phyloP scores from a whole-genome alignment of 371 early-diverging fungal genomes.

The Mucor mucedo region DNA sequence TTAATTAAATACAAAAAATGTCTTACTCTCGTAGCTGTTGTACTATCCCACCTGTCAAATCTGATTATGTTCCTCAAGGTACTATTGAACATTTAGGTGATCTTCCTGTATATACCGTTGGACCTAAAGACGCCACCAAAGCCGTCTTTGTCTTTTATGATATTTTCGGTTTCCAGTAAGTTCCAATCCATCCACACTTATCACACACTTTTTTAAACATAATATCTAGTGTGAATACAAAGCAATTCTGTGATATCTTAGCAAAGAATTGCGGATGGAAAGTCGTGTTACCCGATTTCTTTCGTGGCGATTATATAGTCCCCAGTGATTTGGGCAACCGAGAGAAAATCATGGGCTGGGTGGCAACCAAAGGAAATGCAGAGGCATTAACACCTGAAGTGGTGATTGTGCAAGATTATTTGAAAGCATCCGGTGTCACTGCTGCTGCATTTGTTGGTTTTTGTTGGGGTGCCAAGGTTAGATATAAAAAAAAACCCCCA shows the following conservation, averaged over 20 bases:
- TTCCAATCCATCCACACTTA: background rate
- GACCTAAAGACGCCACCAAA: slow-evolving; percentile 51
- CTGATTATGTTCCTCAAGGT: slow-evolving; percentile 62
- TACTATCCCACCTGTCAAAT: slow-evolving; percentile 63
- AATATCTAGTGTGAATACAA: slow-evolving; percentile 48
- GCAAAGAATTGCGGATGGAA: slow-evolving; percentile 59
- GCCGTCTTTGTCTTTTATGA: slow-evolving; percentile 56
- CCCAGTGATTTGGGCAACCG: slow-evolving; percentile 24
- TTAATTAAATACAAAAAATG: slow-evolving; percentile 34
- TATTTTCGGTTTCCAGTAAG: slow-evolving; percentile 53
- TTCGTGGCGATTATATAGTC: slow-evolving; percentile 56
- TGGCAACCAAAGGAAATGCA: slow-evolving; percentile 40
- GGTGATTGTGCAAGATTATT: slow-evolving; percentile 38
- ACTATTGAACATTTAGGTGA: slow-evolving; percentile 48
- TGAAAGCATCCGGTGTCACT: slow-evolving; percentile 47
- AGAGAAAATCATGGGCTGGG: slow-evolving; percentile 40
- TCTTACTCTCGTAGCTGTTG: slow-evolving; percentile 65
- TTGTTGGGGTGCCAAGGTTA: slow-evolving; percentile 70
- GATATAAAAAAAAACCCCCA: background rate
- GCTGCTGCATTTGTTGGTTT: slow-evolving; percentile 63
- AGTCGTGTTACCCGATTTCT: slow-evolving; percentile 72
- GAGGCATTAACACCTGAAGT: slow-evolving; percentile 41
- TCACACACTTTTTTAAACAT: background rate
- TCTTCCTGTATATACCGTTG: slow-evolving; percentile 44
- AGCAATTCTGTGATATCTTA: slow-evolving; percentile 71